Evolutionary conservation across 1,284 basidiomycete species (phyloP).

Genomic region (Apiotrichum laibachii): DNA sequence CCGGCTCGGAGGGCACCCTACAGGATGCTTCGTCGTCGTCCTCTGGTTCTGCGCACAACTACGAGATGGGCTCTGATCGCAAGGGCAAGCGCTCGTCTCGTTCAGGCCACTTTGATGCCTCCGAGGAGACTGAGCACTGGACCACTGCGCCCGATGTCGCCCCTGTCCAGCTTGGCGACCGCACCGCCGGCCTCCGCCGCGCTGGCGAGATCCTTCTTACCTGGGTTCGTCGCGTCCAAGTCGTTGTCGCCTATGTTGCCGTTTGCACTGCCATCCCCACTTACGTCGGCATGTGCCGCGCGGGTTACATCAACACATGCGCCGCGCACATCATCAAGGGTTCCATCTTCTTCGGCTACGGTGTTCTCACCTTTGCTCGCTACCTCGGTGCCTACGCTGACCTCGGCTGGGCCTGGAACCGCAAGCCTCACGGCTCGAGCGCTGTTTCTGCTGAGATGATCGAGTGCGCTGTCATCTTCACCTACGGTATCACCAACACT

Average conservation of each 20-base stretch:
- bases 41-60: constrained; percentile 8
- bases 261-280: constrained; percentile 34
- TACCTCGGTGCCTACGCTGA: constrained; percentile 88
- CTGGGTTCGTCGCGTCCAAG: constrained; percentile 37
- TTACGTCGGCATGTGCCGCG: constrained; percentile 42
- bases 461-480: constrained; percentile 81
- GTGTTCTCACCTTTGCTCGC: constrained; percentile 80
- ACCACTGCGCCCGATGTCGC: not conserved
- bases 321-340: constrained; percentile 94
- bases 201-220: constrained; percentile 31
- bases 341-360: constrained; percentile 86
- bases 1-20: constrained; percentile 66
- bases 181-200: constrained; percentile 3
- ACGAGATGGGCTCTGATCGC: constrained; percentile 20
- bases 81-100: constrained; percentile 3
- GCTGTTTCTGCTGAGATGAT: constrained; percentile 76
- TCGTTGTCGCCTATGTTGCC: constrained; percentile 42
- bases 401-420: constrained; percentile 94
- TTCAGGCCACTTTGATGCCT: constrained; percentile 30
- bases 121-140: constrained; percentile 7
- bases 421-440: constrained; percentile 35
- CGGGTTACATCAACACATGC: constrained; percentile 71
- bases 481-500: constrained; percentile 86
- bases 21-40: constrained; percentile 51
- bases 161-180: not conserved